Base-by-base conservation (phyloP, 257 asterid species). In the Nicotiana benthamiana region DNA sequence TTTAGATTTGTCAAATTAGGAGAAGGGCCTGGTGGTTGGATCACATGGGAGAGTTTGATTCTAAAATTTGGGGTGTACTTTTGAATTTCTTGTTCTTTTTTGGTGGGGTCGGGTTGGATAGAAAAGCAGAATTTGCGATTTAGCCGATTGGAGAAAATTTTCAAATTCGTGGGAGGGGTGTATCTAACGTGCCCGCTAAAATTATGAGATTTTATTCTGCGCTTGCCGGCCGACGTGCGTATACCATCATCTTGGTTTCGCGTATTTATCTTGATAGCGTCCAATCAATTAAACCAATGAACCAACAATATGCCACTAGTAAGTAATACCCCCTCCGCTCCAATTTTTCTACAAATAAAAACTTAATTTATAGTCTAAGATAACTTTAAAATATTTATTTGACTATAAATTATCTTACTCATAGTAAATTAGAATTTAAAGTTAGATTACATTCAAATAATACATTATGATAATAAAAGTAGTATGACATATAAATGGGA, bases 121-220 rank as follows among this genome's bases (percentile, higher is more conserved):
- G 85, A 17, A 40, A 20, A n/a, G 27, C 53, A 43, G 83, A 83
- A 53, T 40, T 83, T 86, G 81, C 87, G 85, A 79, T 78, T 52
- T 20, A n/a, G 83, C 27, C 66, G 40, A 51, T 72, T 26, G 32
- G 10, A 52, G 77, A 76, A 43, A 52, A 75, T 8, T 87, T 89
- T 88, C 91, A 86, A 89, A 84, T 79, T 43, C 65, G 74, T 32
- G 46, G 81, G 84, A 64, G 82, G 79, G 88, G 62, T 75, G 57
- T 36, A 36, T 77, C 86, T 85, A 86, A 88, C 89, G 86, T 88
- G 88, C 90, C 89, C 83, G 80, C 81, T 63, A 66, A 75, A 80
- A 90, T 77, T 80, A 63, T 79, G 57, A 57, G 48, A 10, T 51
- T 20, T 28, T 56, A 53, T 77, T 53, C 20, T 77, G 66, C 66